These are phyloP conservation scores for Pseudonitzschia multistriata DNA, from an alignment of 108 stramenopile species.

Conservation along the genomic window DNA sequence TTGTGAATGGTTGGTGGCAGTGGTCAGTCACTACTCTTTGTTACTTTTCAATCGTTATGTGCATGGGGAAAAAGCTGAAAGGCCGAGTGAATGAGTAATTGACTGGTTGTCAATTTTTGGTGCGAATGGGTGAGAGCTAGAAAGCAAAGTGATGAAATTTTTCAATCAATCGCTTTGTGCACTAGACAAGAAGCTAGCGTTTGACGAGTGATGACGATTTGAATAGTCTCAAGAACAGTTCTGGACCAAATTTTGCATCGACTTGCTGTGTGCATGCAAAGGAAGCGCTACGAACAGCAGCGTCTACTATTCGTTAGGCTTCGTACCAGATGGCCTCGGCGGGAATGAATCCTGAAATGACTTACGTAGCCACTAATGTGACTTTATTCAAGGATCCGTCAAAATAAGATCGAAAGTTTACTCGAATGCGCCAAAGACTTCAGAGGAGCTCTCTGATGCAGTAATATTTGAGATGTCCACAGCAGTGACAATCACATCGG, in stretches of 20 bases:
- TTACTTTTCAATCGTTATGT: neutral
- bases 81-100: neutral
- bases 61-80: neutral
- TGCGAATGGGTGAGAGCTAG: too few relatives aligned
- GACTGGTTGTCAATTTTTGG: too few relatives aligned
- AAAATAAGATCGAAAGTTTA: too few relatives aligned
- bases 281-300: too few relatives aligned
- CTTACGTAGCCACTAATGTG: too few relatives aligned
- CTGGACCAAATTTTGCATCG: too few relatives aligned
- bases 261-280: too few relatives aligned
- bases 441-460: constrained; percentile 1
- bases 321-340: too few relatives aligned
- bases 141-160: neutral
- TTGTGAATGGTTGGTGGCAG: neutral
- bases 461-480: neutral
- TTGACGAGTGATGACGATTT: neutral
- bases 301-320: too few relatives aligned
- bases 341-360: constrained; percentile 1
- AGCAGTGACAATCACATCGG: neutral
- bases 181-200: neutral
- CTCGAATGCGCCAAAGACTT: constrained; percentile 18
- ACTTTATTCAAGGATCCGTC: too few relatives aligned
- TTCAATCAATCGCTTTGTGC: neutral
- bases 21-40: neutral
- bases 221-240: too few relatives aligned